phyloP scores from a whole-genome alignment of 2,329 filamentous ascomycete species.

The Penicillium expansum region DNA sequence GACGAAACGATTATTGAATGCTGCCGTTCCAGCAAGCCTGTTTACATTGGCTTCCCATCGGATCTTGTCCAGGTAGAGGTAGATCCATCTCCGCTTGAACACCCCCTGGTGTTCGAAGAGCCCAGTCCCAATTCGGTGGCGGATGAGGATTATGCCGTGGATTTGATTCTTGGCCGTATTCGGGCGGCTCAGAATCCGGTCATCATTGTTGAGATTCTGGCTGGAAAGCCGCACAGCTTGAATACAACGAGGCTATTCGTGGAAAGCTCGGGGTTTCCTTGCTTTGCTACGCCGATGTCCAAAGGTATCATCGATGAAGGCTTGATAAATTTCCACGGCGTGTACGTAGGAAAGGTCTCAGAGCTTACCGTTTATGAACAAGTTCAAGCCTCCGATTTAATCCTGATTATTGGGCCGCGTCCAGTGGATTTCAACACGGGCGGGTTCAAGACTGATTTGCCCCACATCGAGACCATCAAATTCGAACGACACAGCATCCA shows the following conservation, averaged over 20 bases:
- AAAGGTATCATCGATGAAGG: constrained; percentile 76
- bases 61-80: constrained; percentile 74
- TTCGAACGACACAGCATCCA: constrained; percentile 69
- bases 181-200: constrained; percentile 67
- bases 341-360: constrained; percentile 72
- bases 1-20: constrained; percentile 71
- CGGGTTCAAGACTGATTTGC: constrained; percentile 69
- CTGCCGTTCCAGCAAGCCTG: constrained; percentile 66
- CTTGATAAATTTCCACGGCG: constrained; percentile 68
- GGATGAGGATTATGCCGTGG: constrained; percentile 62
- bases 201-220: constrained; percentile 75
- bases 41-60: constrained; percentile 76
- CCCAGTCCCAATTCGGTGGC: constrained; percentile 55
- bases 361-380: constrained; percentile 44
- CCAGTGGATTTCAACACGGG: constrained; percentile 53
- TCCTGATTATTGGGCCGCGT: constrained; percentile 34
- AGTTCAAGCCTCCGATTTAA: constrained; percentile 31
- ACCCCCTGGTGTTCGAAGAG: constrained; percentile 58
- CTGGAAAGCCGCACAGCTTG: constrained; percentile 69
- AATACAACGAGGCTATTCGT: constrained; percentile 68
- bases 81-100: constrained; percentile 65
- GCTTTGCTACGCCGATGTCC: constrained; percentile 83
- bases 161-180: constrained; percentile 69
- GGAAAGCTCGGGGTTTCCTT: constrained; percentile 67
- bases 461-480: constrained; percentile 70